phyloP scores from a whole-genome alignment of 139 green algal species.

The Coelastrella sp. region DNA sequence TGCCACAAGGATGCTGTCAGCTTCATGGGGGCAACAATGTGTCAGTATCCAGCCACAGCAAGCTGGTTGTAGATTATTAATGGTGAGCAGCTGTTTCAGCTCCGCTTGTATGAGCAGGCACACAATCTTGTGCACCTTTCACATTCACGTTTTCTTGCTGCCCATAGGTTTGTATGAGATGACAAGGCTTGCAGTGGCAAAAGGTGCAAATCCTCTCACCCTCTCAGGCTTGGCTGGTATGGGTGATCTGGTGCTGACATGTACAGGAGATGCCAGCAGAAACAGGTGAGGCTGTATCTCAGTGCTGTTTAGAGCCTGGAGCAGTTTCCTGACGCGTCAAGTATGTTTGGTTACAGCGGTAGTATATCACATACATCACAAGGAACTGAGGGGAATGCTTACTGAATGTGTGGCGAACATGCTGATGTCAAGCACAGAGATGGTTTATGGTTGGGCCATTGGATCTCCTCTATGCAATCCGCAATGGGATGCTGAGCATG shows the following conservation, averaged over 20 bases:
- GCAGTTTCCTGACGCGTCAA: too few species aligned
- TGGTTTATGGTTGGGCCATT: not conserved
- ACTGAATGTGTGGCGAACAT: not conserved
- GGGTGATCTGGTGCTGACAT: conserved; percentile 33
- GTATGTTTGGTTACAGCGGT: too few species aligned
- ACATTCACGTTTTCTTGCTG: not conserved
- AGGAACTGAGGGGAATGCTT: too few species aligned
- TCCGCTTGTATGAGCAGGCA: too few species aligned
- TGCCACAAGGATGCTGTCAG: too few species aligned
- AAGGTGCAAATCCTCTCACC: conserved; percentile 30
- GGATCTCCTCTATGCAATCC: not conserved
- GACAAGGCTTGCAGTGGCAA: conserved; percentile 24
- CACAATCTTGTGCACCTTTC: too few species aligned
- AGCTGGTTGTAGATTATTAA: too few species aligned
- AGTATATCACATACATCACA: too few species aligned
- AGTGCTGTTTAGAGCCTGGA: not conserved
- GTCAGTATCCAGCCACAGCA: too few species aligned
- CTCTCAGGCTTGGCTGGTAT: conserved; percentile 19
- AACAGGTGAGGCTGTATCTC: not conserved
- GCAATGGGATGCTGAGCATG: not conserved
- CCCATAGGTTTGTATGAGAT: conserved; percentile 22
- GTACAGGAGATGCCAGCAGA: conserved; percentile 19
- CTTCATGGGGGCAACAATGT: too few species aligned
- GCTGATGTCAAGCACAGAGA: not conserved
- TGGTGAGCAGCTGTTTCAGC: too few species aligned